Base-by-base conservation (phyloP, 2,329 filamentous ascomycete genomes). In the Neurospora crassa region DNA sequence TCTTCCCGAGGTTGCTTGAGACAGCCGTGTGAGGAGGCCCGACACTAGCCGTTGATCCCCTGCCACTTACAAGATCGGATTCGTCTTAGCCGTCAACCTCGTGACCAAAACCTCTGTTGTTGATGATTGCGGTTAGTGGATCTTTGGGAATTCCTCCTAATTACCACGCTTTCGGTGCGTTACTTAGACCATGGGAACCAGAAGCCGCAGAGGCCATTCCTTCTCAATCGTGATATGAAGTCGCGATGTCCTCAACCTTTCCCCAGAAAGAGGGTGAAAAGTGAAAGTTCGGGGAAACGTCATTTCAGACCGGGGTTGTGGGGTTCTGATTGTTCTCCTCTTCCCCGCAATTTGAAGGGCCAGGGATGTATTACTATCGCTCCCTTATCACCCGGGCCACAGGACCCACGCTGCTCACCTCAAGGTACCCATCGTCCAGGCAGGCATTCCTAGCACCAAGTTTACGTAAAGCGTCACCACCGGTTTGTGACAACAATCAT, bases 1-100 rank as follows among this genome's bases (percentile, higher is more conserved):
- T 63, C 53, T 63, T 63, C 53, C 53, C 53, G 53, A 63, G 53
- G 53, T 63, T 63, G 24, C 24, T 24, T 24, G 53, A 63, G 53
- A 63, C 53, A 37, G 53, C 53, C 53, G 53, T 63, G 53, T 37
- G 29, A 63, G 53, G 71, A 73, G 74, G 72, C 74, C 74, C 74
- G 74, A 75, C 69, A 70, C 70, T 75, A 75, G 74, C 74, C 75
- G 74, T 45, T 47, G 40, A 40, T 16, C 29, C 43, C 53, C 53
- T 63, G 29, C 53, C 53, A 63, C 53, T 63, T 63, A 59, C 53
- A 63, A 37, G 53, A 63, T 63, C 53, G 53, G 37, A 34, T 63
- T 63, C 24, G 53, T 63, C 53, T 63, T 63, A 34, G 53, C 29
- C 53, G 29, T 29, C 8, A 37, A 63, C 53, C 53, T 63, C 29